Evolutionary conservation across 2,329 filamentous ascomycete genomes (phyloP), one percentile per base, ranked within the genome.

Genomic region (Diaporthe longicolla): DNA sequence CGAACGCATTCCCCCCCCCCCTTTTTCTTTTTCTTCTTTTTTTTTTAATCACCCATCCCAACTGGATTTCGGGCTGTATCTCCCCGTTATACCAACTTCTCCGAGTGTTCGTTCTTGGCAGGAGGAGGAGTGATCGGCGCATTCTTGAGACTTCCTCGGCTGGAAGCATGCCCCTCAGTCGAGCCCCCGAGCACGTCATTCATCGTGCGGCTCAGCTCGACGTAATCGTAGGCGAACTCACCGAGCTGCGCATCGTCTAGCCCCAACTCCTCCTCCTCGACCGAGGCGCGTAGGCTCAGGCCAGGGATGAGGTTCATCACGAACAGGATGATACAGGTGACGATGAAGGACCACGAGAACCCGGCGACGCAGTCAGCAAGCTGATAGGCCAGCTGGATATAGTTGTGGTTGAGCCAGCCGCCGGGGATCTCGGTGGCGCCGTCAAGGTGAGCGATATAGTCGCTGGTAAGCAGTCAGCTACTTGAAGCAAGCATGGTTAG

Each of bases 221-320:
- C 93, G 82, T 95, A 95, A 82, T 95, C 93, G 85, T 95, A 95
- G 37, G 93, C 93, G 79, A 95, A 95, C 84, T 95, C 93, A 83
- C 93, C 93, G 69, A 95, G 91, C 85, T 95, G 92, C 81, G 90
- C 89, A 79, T 95, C 93, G 79, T 95, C 93, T 40, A 91, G 84
- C 68, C 93, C 93, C 32, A 93, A 85, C 70, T 94, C 88, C 84
- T 94, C 93, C 69, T 93, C 91, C 78, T 92, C 91, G 77, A 90
- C 85, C 19, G 87, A 85, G 73, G 92, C 92, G 72, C 93, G 91
- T 66, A 94, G 89, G 78, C 91, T 91, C 43, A 94, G 87, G 35
- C 93, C 92, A 0, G 93, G 93, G 59, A 94, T 86, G 76, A 92
- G 87, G 85, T 94, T 94, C 84, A 94, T 88, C 73, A 90, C 82